A percentile compares a stretch with the other conserved stretches of the same genome.
phyloP scores from a whole-genome alignment of 2,329 filamentous ascomycete genomes.

The Sclerotinia borealis region DNA sequence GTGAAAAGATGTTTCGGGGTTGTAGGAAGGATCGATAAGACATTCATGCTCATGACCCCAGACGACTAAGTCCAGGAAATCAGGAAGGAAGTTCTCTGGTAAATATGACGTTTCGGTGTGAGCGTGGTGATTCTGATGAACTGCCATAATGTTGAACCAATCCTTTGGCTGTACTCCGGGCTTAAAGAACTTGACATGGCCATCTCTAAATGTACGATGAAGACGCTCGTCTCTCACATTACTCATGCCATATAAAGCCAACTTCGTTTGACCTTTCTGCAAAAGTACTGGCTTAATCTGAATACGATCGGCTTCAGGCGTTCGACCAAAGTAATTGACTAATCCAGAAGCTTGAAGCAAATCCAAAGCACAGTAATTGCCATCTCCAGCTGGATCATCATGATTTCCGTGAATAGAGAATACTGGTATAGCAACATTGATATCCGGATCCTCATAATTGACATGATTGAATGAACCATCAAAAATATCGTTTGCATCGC shows the following conservation, averaged over 20 bases:
- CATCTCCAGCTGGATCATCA: constrained; percentile 95
- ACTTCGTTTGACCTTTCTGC: constrained; percentile 87
- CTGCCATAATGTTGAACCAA: constrained; percentile 93
- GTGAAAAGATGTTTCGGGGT: constrained; percentile 83
- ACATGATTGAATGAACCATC: constrained; percentile 85
- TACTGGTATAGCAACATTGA: constrained; percentile 94
- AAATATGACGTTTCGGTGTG: constrained; percentile 91
- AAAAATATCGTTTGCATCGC: constrained; percentile 87
- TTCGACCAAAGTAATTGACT: constrained; percentile 92
- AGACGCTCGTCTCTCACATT: constrained; percentile 95
- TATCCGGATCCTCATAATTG: constrained; percentile 96
- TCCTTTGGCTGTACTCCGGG: constrained; percentile 74
- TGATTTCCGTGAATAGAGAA: constrained; percentile 99
- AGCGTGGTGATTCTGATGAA: constrained; percentile 94
- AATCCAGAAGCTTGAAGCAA: constrained; percentile 85
- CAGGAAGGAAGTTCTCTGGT: constrained; percentile 85
- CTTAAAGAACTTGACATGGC: constrained; percentile 88
- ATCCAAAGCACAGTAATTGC: constrained; percentile 85
- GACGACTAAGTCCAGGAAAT: constrained; percentile 84
- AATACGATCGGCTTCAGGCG: constrained; percentile 89
- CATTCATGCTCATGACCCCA: constrained; percentile 99
- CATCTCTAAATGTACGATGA: constrained; percentile 87
- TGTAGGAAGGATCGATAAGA: constrained; percentile 74
- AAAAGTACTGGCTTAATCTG: constrained; percentile 84
- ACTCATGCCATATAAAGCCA: constrained; percentile 89